Conservation (phyloP, 2,329 filamentous ascomycete species). For the Xenosphaeropsis pyriputrescens region DNA sequence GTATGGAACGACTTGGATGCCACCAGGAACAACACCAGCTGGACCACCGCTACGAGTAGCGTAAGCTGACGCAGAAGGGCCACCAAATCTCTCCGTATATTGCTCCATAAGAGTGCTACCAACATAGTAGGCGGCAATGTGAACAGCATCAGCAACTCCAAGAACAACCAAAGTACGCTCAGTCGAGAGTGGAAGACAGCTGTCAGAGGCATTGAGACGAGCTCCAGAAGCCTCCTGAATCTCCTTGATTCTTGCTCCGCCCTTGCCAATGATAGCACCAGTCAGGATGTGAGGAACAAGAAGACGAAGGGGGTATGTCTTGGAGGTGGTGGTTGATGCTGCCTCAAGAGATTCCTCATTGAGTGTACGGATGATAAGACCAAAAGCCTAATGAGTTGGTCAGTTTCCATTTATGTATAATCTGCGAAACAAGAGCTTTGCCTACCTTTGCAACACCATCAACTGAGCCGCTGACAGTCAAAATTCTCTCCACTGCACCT, state of each 20-base stretch:
- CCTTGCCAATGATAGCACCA: constrained; percentile 97
- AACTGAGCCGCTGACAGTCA: constrained; percentile 92
- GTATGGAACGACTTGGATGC: constrained; percentile 99
- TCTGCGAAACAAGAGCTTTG: constrained; percentile 6
- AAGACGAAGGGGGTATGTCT: constrained; percentile 91
- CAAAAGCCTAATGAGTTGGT: constrained; percentile 57
- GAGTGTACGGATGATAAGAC: constrained; percentile 91
- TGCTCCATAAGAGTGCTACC: constrained; percentile 97
- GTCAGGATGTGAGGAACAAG: constrained; percentile 95
- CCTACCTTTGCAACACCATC: constrained; percentile 91
- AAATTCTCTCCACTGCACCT: constrained; percentile 90
- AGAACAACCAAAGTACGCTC: constrained; percentile 97
- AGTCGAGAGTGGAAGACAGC: constrained; percentile 84
- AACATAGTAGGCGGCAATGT: constrained; percentile 98
- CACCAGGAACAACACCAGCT: constrained; percentile 84
- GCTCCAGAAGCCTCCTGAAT: constrained; percentile 97
- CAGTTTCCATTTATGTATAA: constrained; percentile 1
- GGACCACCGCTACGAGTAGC: constrained; percentile 88
- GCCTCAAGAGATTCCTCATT: constrained; percentile 91
- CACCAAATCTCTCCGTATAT: constrained; percentile 90
- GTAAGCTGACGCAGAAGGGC: constrained; percentile 92
- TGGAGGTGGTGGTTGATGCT: constrained; percentile 82
- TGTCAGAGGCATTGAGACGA: constrained; percentile 89
- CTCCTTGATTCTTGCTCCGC: constrained; percentile 87
- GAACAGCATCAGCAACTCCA: constrained; percentile 93